These are phyloP conservation scores for Globisporangium paroecandrum DNA, from an alignment of 352 stramenopile genomes.

Conservation along the genomic window DNA sequence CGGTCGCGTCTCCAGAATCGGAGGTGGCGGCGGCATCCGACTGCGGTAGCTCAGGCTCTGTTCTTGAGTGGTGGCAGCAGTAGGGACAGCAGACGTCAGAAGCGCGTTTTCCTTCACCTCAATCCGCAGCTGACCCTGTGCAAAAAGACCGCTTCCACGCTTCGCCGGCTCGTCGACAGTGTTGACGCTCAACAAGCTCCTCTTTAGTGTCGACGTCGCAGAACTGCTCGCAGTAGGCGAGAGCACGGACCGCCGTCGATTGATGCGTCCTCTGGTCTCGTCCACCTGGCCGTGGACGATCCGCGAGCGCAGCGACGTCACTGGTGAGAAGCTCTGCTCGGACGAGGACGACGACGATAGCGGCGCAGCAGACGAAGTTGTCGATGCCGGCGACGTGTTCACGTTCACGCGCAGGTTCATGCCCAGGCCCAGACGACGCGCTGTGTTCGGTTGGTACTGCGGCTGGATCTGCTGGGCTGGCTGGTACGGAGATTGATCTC, in stretches of 20 bases:
- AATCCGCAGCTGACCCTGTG: constrained; percentile 41
- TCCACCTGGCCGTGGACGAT: constrained; percentile 33
- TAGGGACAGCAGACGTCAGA: not conserved
- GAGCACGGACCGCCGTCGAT: constrained; percentile 14
- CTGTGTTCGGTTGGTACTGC: constrained; percentile 19
- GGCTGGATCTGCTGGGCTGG: not conserved
- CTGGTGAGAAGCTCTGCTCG: constrained; percentile 35
- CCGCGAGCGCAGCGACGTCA: constrained; percentile 33
- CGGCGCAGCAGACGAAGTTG: not conserved
- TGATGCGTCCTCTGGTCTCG: constrained; percentile 28
- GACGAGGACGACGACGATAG: constrained; percentile 8
- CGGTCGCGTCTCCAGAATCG: constrained; percentile 9
- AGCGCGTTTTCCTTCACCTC: constrained; percentile 31
- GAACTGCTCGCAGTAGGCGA: constrained; percentile 2
- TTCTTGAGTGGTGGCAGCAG: not conserved
- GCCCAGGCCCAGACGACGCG: constrained; percentile 24
- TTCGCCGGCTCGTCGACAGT: constrained; percentile 7
- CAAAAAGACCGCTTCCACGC: constrained; percentile 17
- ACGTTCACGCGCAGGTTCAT: constrained; percentile 63
- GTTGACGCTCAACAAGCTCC: not conserved
- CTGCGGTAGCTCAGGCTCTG: not conserved
- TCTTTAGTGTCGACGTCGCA: not conserved
- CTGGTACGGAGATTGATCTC: not conserved
- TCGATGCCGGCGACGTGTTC: constrained; percentile 21
- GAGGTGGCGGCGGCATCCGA: not conserved